Conservation (phyloP, 192 early-diverging fungal species). For the Lunasporangiospora selenospora region DNA sequence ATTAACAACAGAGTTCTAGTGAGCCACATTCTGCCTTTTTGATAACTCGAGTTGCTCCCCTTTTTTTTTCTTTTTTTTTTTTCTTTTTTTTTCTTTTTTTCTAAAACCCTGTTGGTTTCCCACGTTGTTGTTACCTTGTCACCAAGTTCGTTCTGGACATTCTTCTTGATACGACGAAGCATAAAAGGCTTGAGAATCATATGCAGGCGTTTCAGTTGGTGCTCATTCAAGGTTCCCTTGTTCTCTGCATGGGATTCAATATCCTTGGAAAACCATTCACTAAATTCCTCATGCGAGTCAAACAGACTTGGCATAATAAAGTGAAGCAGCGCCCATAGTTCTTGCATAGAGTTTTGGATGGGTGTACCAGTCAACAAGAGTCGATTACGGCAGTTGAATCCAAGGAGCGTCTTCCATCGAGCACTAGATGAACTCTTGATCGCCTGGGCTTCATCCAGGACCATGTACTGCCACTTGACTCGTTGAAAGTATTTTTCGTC, state of each 20-base stretch:
- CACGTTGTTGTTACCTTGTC: constrained; percentile 83
- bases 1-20: no score
- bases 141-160: constrained; percentile 89
- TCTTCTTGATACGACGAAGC: constrained; percentile 89
- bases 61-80: no score
- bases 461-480: constrained; percentile 96
- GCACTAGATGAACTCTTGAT: constrained; percentile 90
- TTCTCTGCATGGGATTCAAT: constrained; percentile 92
- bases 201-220: constrained; percentile 84
- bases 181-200: constrained; percentile 97
- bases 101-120: no score
- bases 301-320: constrained; percentile 97
- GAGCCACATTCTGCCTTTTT: no score
- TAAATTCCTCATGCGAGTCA: constrained; percentile 92
- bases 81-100: no score
- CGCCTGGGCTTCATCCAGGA: constrained; percentile 93
- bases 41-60: no score
- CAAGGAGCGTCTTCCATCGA: constrained; percentile 88
- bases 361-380: constrained; percentile 91
- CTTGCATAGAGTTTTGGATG: constrained; percentile 95
- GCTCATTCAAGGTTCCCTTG: constrained; percentile 78
- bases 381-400: constrained; percentile 86
- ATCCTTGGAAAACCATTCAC: constrained; percentile 94
- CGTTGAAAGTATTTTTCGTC: constrained; percentile 83
- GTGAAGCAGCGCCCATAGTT: constrained; percentile 92